A percentile compares a stretch with the other conserved stretches of the same genome.
Evolutionary conservation across 108 stramenopile species (phyloP).

Genomic region (Asterionellopsis glacialis): DNA sequence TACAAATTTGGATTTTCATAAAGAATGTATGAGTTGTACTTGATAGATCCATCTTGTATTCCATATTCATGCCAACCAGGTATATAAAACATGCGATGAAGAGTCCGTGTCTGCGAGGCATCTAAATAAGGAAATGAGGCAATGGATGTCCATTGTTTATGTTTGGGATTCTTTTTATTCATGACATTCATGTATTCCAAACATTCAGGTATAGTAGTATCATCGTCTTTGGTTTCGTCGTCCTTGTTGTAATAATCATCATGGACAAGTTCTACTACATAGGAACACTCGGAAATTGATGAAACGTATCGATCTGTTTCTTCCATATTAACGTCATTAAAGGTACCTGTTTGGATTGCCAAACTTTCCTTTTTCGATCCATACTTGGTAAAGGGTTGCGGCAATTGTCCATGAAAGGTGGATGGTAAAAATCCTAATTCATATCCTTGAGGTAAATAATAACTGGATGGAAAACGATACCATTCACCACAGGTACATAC

Average conservation of each 20-base stretch:
- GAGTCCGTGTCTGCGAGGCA: constrained; percentile 24
- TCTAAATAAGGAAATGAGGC: constrained; percentile 31
- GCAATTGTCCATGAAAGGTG: constrained; percentile 90
- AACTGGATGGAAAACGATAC: constrained; percentile 92
- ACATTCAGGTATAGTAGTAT: constrained; percentile 12
- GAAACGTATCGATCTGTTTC: constrained; percentile 54
- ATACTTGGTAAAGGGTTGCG: constrained; percentile 66
- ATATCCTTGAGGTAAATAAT: constrained; percentile 67
- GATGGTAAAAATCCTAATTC: constrained; percentile 78
- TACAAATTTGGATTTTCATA: neutral
- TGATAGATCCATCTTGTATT: constrained; percentile 14
- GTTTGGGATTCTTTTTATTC: too few species aligned
- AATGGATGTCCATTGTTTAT: too few species aligned
- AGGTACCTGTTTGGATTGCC: constrained; percentile 19
- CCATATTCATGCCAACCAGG: constrained; percentile 35
- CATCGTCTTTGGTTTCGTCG: constrained; percentile 17
- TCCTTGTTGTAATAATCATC: constrained; percentile 17
- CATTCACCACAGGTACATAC: constrained; percentile 96
- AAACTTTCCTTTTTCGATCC: constrained; percentile 39
- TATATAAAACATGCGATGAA: constrained; percentile 49
- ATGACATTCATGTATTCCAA: too few species aligned
- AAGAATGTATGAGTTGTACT: constrained; percentile 22
- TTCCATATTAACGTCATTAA: constrained; percentile 83
- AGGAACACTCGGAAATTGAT: constrained; percentile 53
- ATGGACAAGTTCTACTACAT: constrained; percentile 60